phyloP scores from a whole-genome alignment of 768 basidiomycete species.

The Suillus spraguei region DNA sequence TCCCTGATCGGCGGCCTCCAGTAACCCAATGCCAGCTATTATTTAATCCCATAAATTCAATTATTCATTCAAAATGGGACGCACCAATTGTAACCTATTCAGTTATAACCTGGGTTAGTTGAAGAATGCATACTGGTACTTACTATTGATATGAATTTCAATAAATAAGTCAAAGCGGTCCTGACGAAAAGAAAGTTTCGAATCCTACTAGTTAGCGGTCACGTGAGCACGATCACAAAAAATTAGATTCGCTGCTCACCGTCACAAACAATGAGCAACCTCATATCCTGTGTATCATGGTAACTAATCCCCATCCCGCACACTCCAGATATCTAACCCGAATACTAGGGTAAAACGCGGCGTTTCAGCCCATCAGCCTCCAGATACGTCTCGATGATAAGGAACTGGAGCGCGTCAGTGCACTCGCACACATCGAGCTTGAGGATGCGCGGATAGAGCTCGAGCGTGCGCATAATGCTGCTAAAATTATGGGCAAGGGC shows the following conservation, averaged over 20 bases:
- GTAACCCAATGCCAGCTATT: too few species aligned
- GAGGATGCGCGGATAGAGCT: slow-evolving; percentile 90
- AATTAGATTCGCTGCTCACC: not conserved
- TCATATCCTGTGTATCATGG: slow-evolving; percentile 76
- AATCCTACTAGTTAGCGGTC: not conserved
- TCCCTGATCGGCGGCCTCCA: too few species aligned
- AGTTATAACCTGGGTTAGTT: too few species aligned
- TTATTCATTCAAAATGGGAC: too few species aligned
- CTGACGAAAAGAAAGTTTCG: too few species aligned
- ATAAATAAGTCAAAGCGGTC: too few species aligned
- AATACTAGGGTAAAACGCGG: slow-evolving; percentile 75
- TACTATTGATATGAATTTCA: too few species aligned
- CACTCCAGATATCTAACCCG: slow-evolving; percentile 1
- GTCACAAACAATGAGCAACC: slow-evolving; percentile 57
- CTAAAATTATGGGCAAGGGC: slow-evolving; percentile 67
- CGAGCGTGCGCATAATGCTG: slow-evolving; percentile 77
- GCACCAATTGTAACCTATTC: too few species aligned
- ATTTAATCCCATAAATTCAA: too few species aligned
- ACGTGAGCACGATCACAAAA: slow-evolving; percentile 1
- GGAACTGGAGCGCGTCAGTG: slow-evolving; percentile 88
- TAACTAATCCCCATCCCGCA: slow-evolving; percentile 18
- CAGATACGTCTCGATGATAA: slow-evolving; percentile 91
- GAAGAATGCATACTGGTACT: too few species aligned
- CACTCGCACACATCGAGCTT: slow-evolving; percentile 83
- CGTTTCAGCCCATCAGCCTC: slow-evolving; percentile 65